phyloP scores from a whole-genome alignment of 73 alveolate genomes.

The Blepharisma japonicum region DNA sequence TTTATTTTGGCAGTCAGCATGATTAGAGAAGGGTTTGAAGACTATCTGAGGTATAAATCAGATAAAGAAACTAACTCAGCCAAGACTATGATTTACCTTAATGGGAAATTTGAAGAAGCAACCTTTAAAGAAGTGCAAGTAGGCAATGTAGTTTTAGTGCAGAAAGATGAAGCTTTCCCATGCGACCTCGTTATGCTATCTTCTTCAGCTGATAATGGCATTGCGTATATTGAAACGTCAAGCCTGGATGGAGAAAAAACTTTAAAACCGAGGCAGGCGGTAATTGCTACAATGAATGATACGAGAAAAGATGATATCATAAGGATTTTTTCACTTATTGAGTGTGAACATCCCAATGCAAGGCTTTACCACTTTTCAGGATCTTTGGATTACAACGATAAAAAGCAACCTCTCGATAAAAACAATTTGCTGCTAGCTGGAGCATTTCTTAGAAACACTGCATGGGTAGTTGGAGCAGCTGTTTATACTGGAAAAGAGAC shows the following conservation, averaged over 20 bases:
- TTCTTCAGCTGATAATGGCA: conserved; percentile 77
- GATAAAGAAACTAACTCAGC: conserved; percentile 40
- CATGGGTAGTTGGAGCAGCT: conserved; percentile 73
- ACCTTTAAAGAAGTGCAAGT: conserved; percentile 48
- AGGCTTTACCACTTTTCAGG: conserved; percentile 71
- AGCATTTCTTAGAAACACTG: conserved; percentile 80
- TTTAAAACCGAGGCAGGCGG: conserved; percentile 69
- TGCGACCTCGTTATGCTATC: conserved; percentile 90
- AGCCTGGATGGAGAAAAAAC: conserved; percentile 98
- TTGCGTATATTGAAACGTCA: conserved; percentile 89
- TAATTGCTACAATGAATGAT: too few relatives aligned
- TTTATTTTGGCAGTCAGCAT: conserved; percentile 70
- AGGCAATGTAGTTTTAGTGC: conserved; percentile 47
- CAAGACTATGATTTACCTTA: conserved; percentile 28
- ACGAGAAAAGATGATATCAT: background rate
- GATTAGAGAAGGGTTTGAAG: conserved; percentile 89
- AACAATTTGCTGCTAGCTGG: conserved; percentile 25
- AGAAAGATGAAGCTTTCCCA: conserved; percentile 79
- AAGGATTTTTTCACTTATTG: conserved; percentile 33
- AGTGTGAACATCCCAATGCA: conserved; percentile 67
- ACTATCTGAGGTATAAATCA: conserved; percentile 65
- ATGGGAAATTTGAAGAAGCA: conserved; percentile 35
- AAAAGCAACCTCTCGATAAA: conserved; percentile 12
- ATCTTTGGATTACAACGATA: conserved; percentile 28
- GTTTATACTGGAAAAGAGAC: conserved; percentile 92